Evolutionary conservation across 306 rosid genomes (phyloP).

Genomic region (Pachyrhizus erosus): DNA sequence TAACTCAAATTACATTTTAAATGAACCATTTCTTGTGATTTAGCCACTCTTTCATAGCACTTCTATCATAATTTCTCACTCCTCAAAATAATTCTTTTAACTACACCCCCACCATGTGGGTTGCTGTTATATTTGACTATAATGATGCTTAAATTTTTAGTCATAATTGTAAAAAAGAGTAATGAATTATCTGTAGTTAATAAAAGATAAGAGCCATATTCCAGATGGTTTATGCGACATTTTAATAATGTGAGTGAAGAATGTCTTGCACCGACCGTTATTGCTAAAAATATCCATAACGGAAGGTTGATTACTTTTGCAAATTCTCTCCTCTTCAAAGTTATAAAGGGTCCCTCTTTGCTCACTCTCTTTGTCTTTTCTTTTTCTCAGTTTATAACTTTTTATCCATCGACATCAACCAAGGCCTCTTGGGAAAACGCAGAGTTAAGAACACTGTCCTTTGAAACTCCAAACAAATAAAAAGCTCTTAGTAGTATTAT

Average conservation of each 20-base stretch:
- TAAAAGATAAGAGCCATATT: neutral
- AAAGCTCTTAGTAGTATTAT: too few relatives aligned
- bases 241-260: neutral
- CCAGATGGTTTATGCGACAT: neutral
- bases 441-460: too few relatives aligned
- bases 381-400: conserved; percentile 21
- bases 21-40: neutral
- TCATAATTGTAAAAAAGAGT: neutral
- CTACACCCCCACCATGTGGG: neutral
- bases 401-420: neutral
- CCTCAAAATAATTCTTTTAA: neutral
- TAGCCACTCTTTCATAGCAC: neutral
- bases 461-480: too few relatives aligned
- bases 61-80: neutral
- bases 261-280: conserved; percentile 14
- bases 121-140: neutral
- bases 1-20: neutral
- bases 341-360: neutral
- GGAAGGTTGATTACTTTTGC: neutral
- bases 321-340: conserved; percentile 24
- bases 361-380: conserved; percentile 24
- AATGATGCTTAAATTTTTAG: neutral
- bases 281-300: neutral
- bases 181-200: neutral
- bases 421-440: neutral